Conservation (phyloP, 208 protist species). For the Trypanosoma lewisi region DNA sequence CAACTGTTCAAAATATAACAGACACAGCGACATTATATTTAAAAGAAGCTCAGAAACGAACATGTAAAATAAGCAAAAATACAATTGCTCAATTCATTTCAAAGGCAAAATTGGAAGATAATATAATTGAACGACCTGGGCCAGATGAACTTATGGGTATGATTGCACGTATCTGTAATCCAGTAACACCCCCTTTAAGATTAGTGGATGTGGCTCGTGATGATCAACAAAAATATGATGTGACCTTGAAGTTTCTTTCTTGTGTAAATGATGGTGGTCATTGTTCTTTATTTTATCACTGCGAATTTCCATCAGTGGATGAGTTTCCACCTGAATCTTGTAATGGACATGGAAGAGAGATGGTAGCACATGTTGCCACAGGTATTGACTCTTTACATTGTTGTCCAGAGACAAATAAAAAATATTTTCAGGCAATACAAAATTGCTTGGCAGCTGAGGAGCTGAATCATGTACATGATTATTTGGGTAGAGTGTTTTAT, state of each 20-base stretch:
- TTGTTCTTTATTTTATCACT: constrained; percentile 69
- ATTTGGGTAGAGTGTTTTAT: constrained; percentile 57
- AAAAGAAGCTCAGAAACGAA: constrained; percentile 54
- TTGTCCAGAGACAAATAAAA: constrained; percentile 61
- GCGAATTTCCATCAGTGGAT: constrained; percentile 3
- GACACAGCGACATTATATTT: constrained; percentile 60
- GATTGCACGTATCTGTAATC: constrained; percentile 27
- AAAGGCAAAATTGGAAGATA: constrained; percentile 25
- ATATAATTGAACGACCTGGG: constrained; percentile 6
- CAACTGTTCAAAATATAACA: constrained; percentile 76
- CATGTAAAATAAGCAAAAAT: constrained; percentile 46
- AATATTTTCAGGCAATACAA: constrained; percentile 60
- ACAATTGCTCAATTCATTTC: constrained; percentile 54
- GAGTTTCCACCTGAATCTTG: constrained; percentile 8
- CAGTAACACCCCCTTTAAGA: constrained; percentile 62
- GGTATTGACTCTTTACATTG: constrained; percentile 63
- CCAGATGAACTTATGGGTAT: constrained; percentile 19
- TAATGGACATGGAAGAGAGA: constrained; percentile 50
- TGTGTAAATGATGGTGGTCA: constrained; percentile 74
- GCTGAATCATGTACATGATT: constrained; percentile 67
- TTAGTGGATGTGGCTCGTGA: constrained; percentile 58
- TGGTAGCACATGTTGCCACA: constrained; percentile 68
- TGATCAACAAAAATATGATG: constrained; percentile 53
- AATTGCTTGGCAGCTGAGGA: constrained; percentile 55
- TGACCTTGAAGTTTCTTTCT: constrained; percentile 61